Evolutionary conservation across 805 yeast species (phyloP).

Genomic region (Wickerhamomyces canadensis): DNA sequence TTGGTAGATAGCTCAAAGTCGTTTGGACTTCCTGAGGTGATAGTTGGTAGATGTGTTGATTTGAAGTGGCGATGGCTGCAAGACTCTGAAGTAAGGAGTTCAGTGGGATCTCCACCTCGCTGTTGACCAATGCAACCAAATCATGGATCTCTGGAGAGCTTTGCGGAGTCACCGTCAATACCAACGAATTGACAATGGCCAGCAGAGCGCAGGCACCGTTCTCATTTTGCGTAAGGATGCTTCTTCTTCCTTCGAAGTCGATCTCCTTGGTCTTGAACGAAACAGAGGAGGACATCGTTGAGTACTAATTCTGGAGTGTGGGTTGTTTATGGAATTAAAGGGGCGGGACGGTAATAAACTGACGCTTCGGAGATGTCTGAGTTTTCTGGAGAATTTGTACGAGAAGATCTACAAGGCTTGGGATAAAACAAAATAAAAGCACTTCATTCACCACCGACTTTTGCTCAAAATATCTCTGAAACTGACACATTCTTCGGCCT

Average conservation of each 20-base stretch:
- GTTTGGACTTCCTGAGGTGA: constrained; percentile 31
- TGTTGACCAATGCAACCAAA: constrained; percentile 27
- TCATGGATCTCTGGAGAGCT: constrained; percentile 21
- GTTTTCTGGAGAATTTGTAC: too few species aligned
- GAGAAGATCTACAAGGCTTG: too few species aligned
- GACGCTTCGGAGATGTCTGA: too few species aligned
- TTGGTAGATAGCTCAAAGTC: constrained; percentile 53
- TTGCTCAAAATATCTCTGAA: constrained; percentile 3
- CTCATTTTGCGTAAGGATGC: constrained; percentile 66
- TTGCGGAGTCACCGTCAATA: constrained; percentile 38
- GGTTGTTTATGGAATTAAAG: too few species aligned
- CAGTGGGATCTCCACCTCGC: constrained; percentile 29
- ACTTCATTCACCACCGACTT: neutral
- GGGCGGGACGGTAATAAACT: too few species aligned
- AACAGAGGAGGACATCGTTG: too few species aligned
- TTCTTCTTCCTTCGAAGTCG: constrained; percentile 24
- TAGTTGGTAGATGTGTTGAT: constrained; percentile 22
- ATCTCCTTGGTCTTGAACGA: constrained; percentile 17
- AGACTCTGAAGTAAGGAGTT: constrained; percentile 41
- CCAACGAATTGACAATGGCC: constrained; percentile 66
- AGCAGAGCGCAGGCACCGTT: constrained; percentile 90
- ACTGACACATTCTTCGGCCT: constrained; percentile 14
- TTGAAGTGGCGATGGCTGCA: constrained; percentile 40
- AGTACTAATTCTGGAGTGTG: too few species aligned
- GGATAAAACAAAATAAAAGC: too few species aligned